Evolutionary conservation across 495 filamentous ascomycete genomes (phyloP).

Genomic region (Pseudotulostoma volvatum): DNA sequence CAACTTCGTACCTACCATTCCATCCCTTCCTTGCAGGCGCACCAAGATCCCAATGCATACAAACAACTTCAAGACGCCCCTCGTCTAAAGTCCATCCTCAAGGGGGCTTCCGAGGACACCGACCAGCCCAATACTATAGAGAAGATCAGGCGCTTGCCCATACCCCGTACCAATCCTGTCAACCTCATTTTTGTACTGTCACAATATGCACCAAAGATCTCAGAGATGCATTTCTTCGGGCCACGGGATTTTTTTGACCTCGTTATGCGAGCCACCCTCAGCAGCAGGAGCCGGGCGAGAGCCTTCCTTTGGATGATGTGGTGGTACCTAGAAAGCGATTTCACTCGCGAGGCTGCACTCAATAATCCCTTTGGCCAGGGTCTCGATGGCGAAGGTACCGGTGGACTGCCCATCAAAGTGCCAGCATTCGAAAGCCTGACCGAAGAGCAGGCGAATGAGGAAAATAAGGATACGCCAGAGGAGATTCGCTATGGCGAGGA

Average conservation of each 20-base stretch:
- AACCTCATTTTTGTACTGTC: slow-evolving; percentile 93
- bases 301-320: slow-evolving; percentile 98
- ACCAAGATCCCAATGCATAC: slow-evolving; percentile 88
- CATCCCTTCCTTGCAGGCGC: slow-evolving; percentile 87
- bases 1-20: slow-evolving; percentile 96
- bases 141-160: slow-evolving; percentile 46
- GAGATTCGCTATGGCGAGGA: slow-evolving; percentile 74
- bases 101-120: slow-evolving; percentile 90
- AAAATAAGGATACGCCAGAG: slow-evolving; percentile 81
- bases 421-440: slow-evolving; percentile 65
- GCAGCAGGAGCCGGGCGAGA: slow-evolving; percentile 65
- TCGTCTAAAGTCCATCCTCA: slow-evolving; percentile 88
- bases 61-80: slow-evolving; percentile 97
- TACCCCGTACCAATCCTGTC: slow-evolving; percentile 89
- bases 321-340: slow-evolving; percentile 98
- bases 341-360: slow-evolving; percentile 60
- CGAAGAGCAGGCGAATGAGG: slow-evolving; percentile 54
- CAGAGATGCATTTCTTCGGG: slow-evolving; percentile 78
- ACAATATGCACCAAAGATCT: slow-evolving; percentile 77
- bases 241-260: slow-evolving; percentile 88
- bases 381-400: slow-evolving; percentile 40
- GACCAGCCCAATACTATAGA: slow-evolving; percentile 73
- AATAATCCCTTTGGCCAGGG: slow-evolving; percentile 85
- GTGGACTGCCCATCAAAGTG: slow-evolving; percentile 58
- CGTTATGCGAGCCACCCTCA: slow-evolving; percentile 74